Base-by-base conservation (phyloP, 768 basidiomycete species). In the Megacollybia marginata region DNA sequence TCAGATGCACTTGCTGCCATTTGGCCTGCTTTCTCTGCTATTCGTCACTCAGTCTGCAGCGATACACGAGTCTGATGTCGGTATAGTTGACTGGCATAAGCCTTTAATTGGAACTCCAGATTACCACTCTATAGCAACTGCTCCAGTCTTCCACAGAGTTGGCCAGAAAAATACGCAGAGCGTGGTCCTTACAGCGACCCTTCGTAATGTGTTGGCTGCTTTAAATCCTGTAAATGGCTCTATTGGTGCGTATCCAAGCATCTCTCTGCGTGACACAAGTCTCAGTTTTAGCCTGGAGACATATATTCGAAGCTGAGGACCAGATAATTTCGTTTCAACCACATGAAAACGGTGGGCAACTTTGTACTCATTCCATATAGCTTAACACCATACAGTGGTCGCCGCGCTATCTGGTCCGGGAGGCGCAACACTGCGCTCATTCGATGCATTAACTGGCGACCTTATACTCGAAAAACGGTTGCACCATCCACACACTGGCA, bases 31-130 rank as follows among this genome's bases (percentile, higher is more conserved):
- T n/a, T 23, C 59, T 15, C 55, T 54, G 9, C 1, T 55, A 11
- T 46, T 57, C 23, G 23, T 61, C 9, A 52, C 66, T 20, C 45
- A 61, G 35, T 64, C 55, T 33, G 54, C 67, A 20, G 83, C 83
- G 23, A 65, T 87, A 33, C 83, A 88, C 52, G 76, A 86, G 59
- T 77, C 83, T 19, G 87, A 92, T 50, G 86, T 80, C 48, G 88
- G 89, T 42, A 68, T 86, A 42, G 75, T 93, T 42, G 92, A 95
- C 70, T 97, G 93, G 93, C 78, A 96, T 65, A 87, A 81, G 56
- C 65, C 73, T 12, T 75, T 86, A 28, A 69, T 91, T 49, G 93
- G 93, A 13, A 75, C 85, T 4, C 88, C 91, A 1, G 70, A 83
- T 4, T 64, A 74, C 33, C 67, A 72, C 9, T 71, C 79, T 2